These are phyloP conservation scores for Hypoxylon trugodes DNA, from an alignment of 495 filamentous ascomycete species.

Conservation along the genomic window DNA sequence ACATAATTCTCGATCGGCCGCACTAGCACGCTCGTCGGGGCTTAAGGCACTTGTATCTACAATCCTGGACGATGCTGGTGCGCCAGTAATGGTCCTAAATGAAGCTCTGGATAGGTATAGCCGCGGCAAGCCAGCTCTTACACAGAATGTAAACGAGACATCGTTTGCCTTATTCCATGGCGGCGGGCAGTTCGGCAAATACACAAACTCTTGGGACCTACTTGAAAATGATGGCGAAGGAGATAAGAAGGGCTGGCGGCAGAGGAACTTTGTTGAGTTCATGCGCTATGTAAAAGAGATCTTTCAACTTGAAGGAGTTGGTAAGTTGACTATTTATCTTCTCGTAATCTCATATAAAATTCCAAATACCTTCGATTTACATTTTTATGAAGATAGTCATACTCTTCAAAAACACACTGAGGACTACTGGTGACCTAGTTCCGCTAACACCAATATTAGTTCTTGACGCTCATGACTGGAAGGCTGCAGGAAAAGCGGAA, in stretches of 20 bases:
- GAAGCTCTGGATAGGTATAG: constrained; percentile 36
- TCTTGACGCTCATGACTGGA: constrained; percentile 45
- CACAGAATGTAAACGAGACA: constrained; percentile 41
- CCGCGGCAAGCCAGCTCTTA: constrained; percentile 34
- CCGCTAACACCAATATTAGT: constrained; percentile 8
- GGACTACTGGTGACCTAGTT: no score
- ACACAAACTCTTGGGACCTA: constrained; percentile 43
- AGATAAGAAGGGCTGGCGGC: constrained; percentile 41
- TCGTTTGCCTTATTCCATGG: constrained; percentile 40
- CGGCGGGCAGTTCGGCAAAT: constrained; percentile 37
- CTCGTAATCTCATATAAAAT: not conserved
- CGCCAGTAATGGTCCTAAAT: constrained; percentile 69
- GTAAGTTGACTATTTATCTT: constrained; percentile 10
- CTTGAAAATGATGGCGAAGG: constrained; percentile 46
- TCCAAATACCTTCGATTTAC: not conserved
- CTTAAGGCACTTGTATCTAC: constrained; percentile 70
- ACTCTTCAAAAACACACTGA: no score
- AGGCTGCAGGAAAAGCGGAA: constrained; percentile 34
- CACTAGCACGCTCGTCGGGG: constrained; percentile 36
- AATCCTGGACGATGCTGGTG: constrained; percentile 74
- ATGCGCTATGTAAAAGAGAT: constrained; percentile 44
- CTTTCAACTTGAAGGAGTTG: constrained; percentile 39
- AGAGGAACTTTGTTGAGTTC: constrained; percentile 42
- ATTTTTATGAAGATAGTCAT: not conserved
- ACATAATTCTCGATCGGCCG: constrained; percentile 46